Conservation (phyloP, 495 filamentous ascomycete species). For the Acidiella bohemica region DNA sequence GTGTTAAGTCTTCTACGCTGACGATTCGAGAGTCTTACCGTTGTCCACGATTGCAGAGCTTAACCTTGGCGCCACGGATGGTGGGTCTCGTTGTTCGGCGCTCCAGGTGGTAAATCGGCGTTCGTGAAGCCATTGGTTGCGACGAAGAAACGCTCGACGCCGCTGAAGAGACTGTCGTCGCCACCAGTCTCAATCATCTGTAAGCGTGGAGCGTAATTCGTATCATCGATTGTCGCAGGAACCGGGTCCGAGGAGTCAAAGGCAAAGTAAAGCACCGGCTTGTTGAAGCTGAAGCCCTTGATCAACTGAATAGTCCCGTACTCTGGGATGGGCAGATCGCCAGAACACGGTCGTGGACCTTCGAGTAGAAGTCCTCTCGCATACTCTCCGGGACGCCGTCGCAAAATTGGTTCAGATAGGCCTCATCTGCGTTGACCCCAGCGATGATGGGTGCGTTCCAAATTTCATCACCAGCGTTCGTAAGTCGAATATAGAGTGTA, state of each 20-base stretch:
- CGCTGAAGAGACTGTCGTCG: conserved; percentile 1
- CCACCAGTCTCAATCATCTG: not conserved
- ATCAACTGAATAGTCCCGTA: no score
- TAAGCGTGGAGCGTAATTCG: not conserved
- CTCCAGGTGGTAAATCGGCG: not conserved
- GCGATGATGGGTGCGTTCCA: conserved; percentile 6
- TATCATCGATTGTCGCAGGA: not conserved
- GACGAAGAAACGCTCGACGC: conserved; percentile 3
- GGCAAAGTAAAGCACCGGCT: conserved; percentile 1
- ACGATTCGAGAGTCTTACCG: not conserved
- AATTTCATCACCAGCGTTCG: conserved; percentile 3
- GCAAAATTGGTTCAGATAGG: conserved; percentile 6
- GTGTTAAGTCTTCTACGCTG: not conserved
- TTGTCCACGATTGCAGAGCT: not conserved
- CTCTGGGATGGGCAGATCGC: conserved; percentile 4
- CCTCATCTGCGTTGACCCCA: not conserved
- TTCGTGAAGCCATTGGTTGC: conserved; percentile 1
- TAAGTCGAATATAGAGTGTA: conserved; percentile 4
- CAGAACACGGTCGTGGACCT: conserved; percentile 3
- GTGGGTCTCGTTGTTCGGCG: conserved; percentile 5
- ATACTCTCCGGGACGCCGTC: not conserved
- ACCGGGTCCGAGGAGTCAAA: not conserved
- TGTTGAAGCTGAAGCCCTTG: conserved; percentile 2
- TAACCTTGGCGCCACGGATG: conserved; percentile 5
- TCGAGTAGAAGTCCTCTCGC: not conserved